Evolutionary conservation across 2,329 filamentous ascomycete species (phyloP), one percentile per base, ranked within the genome.

Genomic region (Albophoma yamanashiensis): DNA sequence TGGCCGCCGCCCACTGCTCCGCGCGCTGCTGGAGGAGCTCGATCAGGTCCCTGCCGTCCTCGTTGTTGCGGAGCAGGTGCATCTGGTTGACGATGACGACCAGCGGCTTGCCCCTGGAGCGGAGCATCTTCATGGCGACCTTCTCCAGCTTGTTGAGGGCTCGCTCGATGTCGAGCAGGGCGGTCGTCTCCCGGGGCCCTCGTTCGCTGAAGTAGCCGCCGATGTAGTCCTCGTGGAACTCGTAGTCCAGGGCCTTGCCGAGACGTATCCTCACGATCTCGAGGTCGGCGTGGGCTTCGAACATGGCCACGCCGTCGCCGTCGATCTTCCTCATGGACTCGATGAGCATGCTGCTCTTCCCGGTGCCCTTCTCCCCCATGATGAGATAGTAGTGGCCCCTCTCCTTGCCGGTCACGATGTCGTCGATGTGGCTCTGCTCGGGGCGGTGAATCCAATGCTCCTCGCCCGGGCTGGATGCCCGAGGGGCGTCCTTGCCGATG

Each of bases 121-220:
- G 78, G 53, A 92, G 81, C 58, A 89, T 82, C 66, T 79, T 80
- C 61, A 99, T 76, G 0, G 94, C 94, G 9, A 97, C 91, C 73
- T 99, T 99, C 70, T 99, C 94, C 14, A 99, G 78, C 75, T 99
- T 99, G 80, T 99, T 99, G 72, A 99, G 88, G 0, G 94, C 94
- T 36, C 94, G 86, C 71, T 99, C 94, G 63, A 99, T 97, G 71
- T 99, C 94, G 1, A 99, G 81, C 40, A 99, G 78, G 5, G 94
- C 92, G 0, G 91, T 96, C 3, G 91, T 92, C 68, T 99, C 94
- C 52, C 94, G 84, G 0, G 94, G 94, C 0, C 94, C 94, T 38
- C 89, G 86, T 69, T 99, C 96, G 62, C 90, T 96, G 74, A 99
- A 99, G 62, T 99, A 89, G 7, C 90, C 91, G 53, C 94, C 94